Conservation (phyloP, 768 basidiomycete species). For the Kwoniella europaea region DNA sequence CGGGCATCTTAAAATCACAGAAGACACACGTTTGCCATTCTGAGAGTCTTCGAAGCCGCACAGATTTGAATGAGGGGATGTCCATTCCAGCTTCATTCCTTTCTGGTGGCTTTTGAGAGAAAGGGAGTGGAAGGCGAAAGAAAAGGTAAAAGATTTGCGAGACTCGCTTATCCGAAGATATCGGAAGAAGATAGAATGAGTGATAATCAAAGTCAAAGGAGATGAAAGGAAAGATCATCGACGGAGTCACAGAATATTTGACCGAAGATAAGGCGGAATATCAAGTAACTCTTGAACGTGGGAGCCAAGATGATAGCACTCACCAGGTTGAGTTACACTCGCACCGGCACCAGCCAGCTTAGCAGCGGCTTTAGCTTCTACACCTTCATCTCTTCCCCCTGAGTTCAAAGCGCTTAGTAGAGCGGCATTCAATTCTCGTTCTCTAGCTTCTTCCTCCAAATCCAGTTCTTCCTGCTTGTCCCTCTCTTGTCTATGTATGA, state of each 20-base stretch:
- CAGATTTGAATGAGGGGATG: too few relatives aligned
- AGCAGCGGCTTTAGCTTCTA: conserved; percentile 6
- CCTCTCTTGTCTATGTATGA: conserved; percentile 39
- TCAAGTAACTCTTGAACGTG: neutral
- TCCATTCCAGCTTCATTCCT: neutral
- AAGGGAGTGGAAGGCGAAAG: neutral
- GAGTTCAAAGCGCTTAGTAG: conserved; percentile 9
- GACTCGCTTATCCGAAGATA: neutral
- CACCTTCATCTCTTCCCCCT: conserved; percentile 3
- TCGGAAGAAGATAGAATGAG: neutral
- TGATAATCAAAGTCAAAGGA: neutral
- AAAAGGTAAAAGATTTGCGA: neutral
- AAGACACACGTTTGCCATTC: neutral
- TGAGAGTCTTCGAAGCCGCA: neutral
- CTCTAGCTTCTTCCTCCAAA: conserved; percentile 47
- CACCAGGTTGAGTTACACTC: conserved; percentile 9
- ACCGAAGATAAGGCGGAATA: neutral
- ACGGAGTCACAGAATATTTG: neutral
- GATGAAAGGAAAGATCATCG: neutral
- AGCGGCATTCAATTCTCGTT: conserved; percentile 30
- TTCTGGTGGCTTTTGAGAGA: neutral
- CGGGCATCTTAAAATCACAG: neutral
- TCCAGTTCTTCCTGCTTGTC: conserved; percentile 49
- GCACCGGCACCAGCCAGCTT: neutral
- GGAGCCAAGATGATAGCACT: conserved; percentile 1